Evolutionary conservation across 192 early-diverging fungal genomes (phyloP).

Genomic region (Chytriomyces confervae): DNA sequence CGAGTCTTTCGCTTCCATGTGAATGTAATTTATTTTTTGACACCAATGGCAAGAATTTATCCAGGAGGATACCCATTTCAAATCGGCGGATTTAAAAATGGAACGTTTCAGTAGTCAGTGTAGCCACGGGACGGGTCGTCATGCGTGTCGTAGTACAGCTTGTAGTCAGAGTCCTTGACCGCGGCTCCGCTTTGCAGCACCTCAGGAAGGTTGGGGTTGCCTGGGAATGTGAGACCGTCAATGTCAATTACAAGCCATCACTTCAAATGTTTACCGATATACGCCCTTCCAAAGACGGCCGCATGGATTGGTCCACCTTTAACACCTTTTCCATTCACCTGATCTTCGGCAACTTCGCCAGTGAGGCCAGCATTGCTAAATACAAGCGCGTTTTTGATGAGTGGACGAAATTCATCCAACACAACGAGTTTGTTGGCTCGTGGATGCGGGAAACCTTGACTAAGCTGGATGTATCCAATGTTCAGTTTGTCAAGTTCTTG

Average conservation of each 20-base stretch:
- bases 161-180: conserved; percentile 12
- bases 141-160: background rate
- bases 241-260: background rate
- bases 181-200: background rate
- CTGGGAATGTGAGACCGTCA: background rate
- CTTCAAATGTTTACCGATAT: background rate
- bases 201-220: conserved; percentile 14
- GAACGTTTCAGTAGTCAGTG: conserved; percentile 8
- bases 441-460: background rate
- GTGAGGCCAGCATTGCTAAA: conserved; percentile 10
- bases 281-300: conserved; percentile 16
- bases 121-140: background rate
- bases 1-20: too few species aligned
- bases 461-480: too few species aligned
- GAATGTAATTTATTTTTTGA: too few species aligned
- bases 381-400: conserved; percentile 18
- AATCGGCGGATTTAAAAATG: too few species aligned
- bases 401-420: conserved; percentile 5
- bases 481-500: too few species aligned
- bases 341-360: conserved; percentile 2
- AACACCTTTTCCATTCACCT: background rate
- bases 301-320: conserved; percentile 11
- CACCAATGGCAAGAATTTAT: too few species aligned
- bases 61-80: too few species aligned
- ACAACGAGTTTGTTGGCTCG: conserved; percentile 14